These are phyloP conservation scores for Malus asiatica DNA, from an alignment of 306 rosid genomes.

Conservation along the genomic window DNA sequence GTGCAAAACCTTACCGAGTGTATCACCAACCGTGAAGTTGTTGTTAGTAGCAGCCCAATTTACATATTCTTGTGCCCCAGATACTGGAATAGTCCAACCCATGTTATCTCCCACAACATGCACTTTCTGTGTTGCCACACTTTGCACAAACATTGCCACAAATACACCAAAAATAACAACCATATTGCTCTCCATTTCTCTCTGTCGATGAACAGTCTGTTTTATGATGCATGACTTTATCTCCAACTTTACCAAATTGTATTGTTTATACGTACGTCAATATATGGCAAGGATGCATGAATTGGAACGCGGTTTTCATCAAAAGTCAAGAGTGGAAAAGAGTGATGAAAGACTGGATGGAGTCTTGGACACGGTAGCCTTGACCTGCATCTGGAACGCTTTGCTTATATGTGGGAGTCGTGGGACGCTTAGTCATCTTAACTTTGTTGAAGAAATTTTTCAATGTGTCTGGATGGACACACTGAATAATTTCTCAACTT, in stretches of 20 bases:
- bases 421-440: too few species aligned
- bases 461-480: too few species aligned
- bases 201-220: neutral
- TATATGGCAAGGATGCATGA: neutral
- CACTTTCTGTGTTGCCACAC: constrained; percentile 7
- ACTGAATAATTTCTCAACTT: too few species aligned
- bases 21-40: constrained; percentile 24
- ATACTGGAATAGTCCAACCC: constrained; percentile 28
- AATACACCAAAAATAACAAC: neutral
- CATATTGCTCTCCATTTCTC: neutral
- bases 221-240: too few species aligned
- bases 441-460: too few species aligned
- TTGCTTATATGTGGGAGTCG: too few species aligned
- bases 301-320: too few species aligned
- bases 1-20: constrained; percentile 3
- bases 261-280: neutral
- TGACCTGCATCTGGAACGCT: too few species aligned
- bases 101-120: constrained; percentile 32
- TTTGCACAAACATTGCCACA: constrained; percentile 12
- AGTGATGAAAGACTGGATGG: too few species aligned
- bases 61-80: neutral
- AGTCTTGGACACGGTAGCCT: too few species aligned
- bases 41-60: constrained; percentile 27
- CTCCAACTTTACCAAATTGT: neutral
- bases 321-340: too few species aligned